phyloP scores from a whole-genome alignment of 176 grass and related monocot species.

The Pharus latifolius region DNA sequence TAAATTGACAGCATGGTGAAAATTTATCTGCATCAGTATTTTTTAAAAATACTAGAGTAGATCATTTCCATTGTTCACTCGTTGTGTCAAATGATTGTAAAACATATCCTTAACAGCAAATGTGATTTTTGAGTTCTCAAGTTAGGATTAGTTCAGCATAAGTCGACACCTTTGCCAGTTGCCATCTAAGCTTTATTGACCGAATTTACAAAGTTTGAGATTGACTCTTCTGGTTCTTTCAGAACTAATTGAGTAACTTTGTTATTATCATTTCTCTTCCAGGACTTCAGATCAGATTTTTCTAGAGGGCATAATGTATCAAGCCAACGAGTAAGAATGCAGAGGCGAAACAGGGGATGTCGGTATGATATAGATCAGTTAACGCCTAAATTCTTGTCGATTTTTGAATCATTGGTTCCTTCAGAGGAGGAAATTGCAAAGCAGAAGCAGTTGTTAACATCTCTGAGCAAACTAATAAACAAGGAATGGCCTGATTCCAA shows the following conservation, averaged over 20 bases:
- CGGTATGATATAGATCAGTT: conserved; percentile 67
- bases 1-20: no score
- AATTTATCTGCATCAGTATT: background rate
- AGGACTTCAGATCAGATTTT: conserved; percentile 80
- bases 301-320: conserved; percentile 77
- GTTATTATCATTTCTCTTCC: conserved; percentile 15
- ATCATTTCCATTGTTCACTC: background rate
- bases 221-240: background rate
- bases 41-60: background rate
- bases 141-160: no score
- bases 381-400: conserved; percentile 47
- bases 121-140: background rate
- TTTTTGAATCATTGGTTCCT: conserved; percentile 77
- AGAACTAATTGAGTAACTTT: conserved; percentile 1
- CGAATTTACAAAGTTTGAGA: conserved; percentile 8
- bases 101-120: background rate
- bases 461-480: conserved; percentile 63
- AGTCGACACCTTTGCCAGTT: background rate
- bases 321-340: conserved; percentile 61
- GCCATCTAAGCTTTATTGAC: background rate
- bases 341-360: conserved; percentile 58
- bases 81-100: background rate
- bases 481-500: conserved; percentile 77
- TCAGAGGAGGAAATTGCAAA: conserved; percentile 78
- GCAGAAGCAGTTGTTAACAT: conserved; percentile 49